Conservation (phyloP, 2,329 filamentous ascomycete species). For the Claviceps lovelessii region DNA sequence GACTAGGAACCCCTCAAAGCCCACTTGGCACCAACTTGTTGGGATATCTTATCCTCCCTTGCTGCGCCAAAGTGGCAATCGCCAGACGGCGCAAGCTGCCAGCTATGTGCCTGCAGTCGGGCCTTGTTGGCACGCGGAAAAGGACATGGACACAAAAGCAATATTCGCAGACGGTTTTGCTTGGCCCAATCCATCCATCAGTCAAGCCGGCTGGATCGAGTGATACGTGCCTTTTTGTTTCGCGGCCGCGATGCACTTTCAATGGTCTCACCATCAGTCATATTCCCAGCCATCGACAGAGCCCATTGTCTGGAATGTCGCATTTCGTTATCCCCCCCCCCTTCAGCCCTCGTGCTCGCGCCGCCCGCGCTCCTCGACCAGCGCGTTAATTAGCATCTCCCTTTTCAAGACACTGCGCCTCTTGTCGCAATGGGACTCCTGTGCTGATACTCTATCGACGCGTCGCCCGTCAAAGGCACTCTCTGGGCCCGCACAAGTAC, state of each 20-base stretch:
- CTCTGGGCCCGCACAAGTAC: slow-evolving; percentile 6
- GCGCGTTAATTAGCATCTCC: slow-evolving; percentile 1
- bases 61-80: neutral
- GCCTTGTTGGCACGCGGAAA: neutral
- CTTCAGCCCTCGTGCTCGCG: slow-evolving; percentile 1
- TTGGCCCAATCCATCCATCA: neutral
- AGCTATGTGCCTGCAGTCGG: neutral
- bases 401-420: slow-evolving; percentile 20
- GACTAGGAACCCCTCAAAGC: neutral
- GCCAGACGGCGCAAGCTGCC: neutral
- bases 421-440: slow-evolving; percentile 14
- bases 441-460: slow-evolving; percentile 3
- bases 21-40: neutral
- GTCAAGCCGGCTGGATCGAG: neutral
- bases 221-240: neutral
- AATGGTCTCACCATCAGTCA: slow-evolving; percentile 1
- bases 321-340: neutral
- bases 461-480: neutral
- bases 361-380: neutral
- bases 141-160: neutral
- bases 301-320: slow-evolving; percentile 5
- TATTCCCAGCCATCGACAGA: neutral
- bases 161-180: neutral
- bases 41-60: neutral
- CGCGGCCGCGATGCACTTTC: neutral